A percentile compares a stretch with the other conserved stretches of the same genome.
Conservation (phyloP, 352 stramenopile genomes). For the Blastocystis sp. region DNA sequence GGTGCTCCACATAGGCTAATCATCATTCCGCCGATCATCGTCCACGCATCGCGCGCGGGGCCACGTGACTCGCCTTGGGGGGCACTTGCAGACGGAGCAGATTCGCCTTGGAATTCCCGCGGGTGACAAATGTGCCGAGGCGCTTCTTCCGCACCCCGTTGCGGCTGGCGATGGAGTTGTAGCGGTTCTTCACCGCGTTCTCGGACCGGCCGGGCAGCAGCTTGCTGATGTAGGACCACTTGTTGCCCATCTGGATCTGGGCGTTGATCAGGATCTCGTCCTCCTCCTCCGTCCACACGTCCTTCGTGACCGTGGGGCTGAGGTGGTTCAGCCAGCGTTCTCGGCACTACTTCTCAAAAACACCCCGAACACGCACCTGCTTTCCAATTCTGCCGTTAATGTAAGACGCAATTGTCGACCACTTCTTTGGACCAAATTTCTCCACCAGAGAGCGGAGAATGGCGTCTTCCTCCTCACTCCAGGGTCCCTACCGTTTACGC, state of each 20-base stretch:
- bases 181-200: constrained; percentile 88
- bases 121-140: constrained; percentile 52
- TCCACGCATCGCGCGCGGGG: neutral
- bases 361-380: constrained; percentile 55
- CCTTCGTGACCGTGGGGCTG: constrained; percentile 82
- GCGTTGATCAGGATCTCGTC: constrained; percentile 84
- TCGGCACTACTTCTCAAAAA: constrained; percentile 74
- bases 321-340: constrained; percentile 85
- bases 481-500: constrained; percentile 59
- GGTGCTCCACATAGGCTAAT: neutral
- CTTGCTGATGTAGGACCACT: constrained; percentile 87
- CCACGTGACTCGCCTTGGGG: neutral
- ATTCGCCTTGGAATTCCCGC: neutral
- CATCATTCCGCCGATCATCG: neutral
- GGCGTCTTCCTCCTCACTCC: constrained; percentile 73
- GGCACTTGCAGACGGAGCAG: constrained; percentile 4
- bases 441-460: constrained; percentile 74
- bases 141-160: constrained; percentile 65
- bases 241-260: constrained; percentile 84
- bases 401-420: constrained; percentile 77
- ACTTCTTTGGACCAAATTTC: constrained; percentile 79
- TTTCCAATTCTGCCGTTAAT: constrained; percentile 72
- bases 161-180: constrained; percentile 69
- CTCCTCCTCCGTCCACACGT: constrained; percentile 83
- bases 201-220: constrained; percentile 82